phyloP scores from a whole-genome alignment of 164 flowering plant species.

The Nymphaea colorata region DNA sequence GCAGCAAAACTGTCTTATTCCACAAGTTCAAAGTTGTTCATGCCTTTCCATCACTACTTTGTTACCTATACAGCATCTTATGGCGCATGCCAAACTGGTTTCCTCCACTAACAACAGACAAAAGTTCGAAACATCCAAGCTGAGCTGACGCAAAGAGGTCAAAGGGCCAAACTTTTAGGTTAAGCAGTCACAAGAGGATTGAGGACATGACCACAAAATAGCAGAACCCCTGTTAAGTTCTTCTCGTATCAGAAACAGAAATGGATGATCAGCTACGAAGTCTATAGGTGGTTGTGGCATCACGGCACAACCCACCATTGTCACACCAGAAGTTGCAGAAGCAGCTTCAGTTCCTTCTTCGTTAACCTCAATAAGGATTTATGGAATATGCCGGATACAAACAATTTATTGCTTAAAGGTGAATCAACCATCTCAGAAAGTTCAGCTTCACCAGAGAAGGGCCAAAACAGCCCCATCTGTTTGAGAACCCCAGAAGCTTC shows the following conservation, averaged over 20 bases:
- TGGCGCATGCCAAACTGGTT: not conserved
- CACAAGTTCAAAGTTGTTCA: too few species aligned
- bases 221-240: constrained; percentile 42
- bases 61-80: not conserved
- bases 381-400: constrained; percentile 45
- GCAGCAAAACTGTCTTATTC: too few species aligned
- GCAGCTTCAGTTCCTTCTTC: constrained; percentile 83
- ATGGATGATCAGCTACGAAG: constrained; percentile 77
- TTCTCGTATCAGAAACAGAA: constrained; percentile 56
- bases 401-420: constrained; percentile 20
- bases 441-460: constrained; percentile 33
- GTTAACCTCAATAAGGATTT: constrained; percentile 60
- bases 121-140: not conserved
- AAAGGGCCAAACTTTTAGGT: not conserved
- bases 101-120: too few species aligned
- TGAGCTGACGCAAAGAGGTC: not conserved
- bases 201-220: constrained; percentile 51
- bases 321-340: constrained; percentile 39
- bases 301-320: constrained; percentile 5
- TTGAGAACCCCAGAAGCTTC: constrained; percentile 44
- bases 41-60: too few species aligned
- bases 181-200: constrained; percentile 26
- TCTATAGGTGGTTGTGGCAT: constrained; percentile 12
- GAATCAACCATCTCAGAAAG: constrained; percentile 62
- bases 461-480: constrained; percentile 38